Percentiles rank a stretch among this genome's conserved stretches.
These are phyloP conservation scores for Penicillium sclerotigenum DNA, from an alignment of 2,329 filamentous ascomycete genomes.

Conservation along the genomic window DNA sequence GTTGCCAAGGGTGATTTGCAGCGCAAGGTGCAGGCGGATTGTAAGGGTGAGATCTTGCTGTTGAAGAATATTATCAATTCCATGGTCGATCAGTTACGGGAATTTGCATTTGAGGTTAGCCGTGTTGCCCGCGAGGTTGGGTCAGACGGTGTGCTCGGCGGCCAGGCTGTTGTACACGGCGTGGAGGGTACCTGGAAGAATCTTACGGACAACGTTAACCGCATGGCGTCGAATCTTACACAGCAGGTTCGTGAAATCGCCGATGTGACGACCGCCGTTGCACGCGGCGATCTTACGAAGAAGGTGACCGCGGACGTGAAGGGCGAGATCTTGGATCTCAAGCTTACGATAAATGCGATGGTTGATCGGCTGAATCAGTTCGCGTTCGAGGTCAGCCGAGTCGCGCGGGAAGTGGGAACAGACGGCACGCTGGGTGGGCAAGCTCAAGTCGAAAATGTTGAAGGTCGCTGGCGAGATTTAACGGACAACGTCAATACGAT, in stretches of 20 bases:
- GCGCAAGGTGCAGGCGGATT: conserved; percentile 88
- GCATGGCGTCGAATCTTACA: conserved; percentile 94
- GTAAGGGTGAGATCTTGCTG: conserved; percentile 81
- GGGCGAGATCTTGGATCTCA: conserved; percentile 87
- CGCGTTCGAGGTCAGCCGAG: conserved; percentile 60
- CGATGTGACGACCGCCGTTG: conserved; percentile 89
- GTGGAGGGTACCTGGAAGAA: conserved; percentile 95
- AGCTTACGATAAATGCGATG: conserved; percentile 74
- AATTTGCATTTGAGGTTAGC: conserved; percentile 91
- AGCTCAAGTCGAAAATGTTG: conserved; percentile 59
- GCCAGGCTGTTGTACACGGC: conserved; percentile 88
- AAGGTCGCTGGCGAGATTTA: conserved; percentile 61
- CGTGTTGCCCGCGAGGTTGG: conserved; percentile 91
- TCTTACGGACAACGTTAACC: conserved; percentile 87
- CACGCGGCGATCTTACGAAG: conserved; percentile 83
- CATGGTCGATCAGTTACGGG: conserved; percentile 93
- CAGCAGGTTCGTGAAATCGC: conserved; percentile 95
- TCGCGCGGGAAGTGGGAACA: conserved; percentile 59
- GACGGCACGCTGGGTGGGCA: conserved; percentile 59
- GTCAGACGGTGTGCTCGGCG: conserved; percentile 84
- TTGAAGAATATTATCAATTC: conserved; percentile 97
- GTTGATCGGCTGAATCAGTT: conserved; percentile 60
- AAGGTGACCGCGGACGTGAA: conserved; percentile 89
- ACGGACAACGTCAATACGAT: conserved; percentile 64
- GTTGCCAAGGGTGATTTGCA: conserved; percentile 79